Evolutionary conservation across 306 rosid genomes (phyloP), one percentile per base, ranked within the genome.

Genomic region (Arachis stenosperma): DNA sequence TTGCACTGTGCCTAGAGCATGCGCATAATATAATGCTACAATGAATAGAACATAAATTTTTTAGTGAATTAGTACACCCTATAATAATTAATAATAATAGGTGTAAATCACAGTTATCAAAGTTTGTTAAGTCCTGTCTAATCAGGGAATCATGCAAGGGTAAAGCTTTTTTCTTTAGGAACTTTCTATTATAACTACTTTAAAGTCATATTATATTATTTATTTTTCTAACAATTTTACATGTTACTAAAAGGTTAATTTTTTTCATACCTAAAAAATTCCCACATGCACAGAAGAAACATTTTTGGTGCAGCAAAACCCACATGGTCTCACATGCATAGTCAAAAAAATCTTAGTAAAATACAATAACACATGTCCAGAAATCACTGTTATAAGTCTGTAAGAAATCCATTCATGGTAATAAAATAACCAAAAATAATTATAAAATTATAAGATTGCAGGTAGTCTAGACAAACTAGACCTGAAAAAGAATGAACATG

Each of bases 1-100:
- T 80, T 63, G 62, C 77, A 82, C 91, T 87, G 93, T 87, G 82
- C 11, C 52, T 61, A 56, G 0, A 52, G 79, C 93, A 87, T 83
- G 96, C 97, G 86, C 84, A 73, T 76, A 69, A 78, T 62, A 75
- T 75, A 33, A 33, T 33, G 37, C 37, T 33, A 4, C 4, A 33
- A 33, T 33, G 4, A 33, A 33, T 33, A 22, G 27, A 22, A 22
- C 27, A 22, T 22, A 22, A 22, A 0, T 17, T 22, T 22, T 22
- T 22, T 22, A 22, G 27, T 22, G 27, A 22, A 22, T 22, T 22
- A 22, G 27, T 22, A 22, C 27, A 22, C 27, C 27, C 27, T 22
- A 22, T 22, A 22, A 22, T 22, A 22, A 22, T 22, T 22, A 22
- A 22, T 22, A 22, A 22, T 22, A 22, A 22, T 22, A 22, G 51